Evolutionary conservation across 1,139 yeast species (phyloP).

Genomic region (Tardiomyces depauwii): DNA sequence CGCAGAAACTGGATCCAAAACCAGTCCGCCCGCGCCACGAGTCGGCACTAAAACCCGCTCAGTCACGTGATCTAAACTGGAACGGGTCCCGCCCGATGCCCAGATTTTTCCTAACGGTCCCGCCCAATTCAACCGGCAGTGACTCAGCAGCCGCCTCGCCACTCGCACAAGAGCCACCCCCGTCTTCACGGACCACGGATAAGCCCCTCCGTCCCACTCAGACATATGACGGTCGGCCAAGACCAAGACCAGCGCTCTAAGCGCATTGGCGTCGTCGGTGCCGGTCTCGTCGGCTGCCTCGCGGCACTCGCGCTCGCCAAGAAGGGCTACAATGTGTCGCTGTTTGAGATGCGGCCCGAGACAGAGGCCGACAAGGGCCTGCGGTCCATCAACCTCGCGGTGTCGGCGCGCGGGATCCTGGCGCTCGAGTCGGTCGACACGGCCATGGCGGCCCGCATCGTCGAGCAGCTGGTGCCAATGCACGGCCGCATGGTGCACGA

Average conservation of each 20-base stretch:
- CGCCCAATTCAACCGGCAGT: no score
- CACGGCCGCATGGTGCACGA: conserved; percentile 85
- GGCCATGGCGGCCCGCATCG: conserved; percentile 43
- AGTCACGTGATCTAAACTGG: no score
- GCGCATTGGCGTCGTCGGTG: conserved; percentile 32
- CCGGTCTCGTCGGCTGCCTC: conserved; percentile 86
- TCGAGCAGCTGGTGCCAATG: conserved; percentile 68
- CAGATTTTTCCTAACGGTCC: no score
- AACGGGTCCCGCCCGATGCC: no score
- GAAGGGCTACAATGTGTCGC: conserved; percentile 60
- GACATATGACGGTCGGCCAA: neutral
- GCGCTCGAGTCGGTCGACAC: conserved; percentile 55
- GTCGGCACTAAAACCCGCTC: no score
- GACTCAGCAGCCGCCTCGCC: no score
- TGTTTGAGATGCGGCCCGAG: conserved; percentile 46
- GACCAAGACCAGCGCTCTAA: neutral
- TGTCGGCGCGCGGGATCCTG: conserved; percentile 69
- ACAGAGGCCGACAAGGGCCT: conserved; percentile 16
- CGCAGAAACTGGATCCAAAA: no score
- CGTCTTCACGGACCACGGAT: no score
- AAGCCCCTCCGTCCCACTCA: no score
- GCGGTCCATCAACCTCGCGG: conserved; percentile 73
- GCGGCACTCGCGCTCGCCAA: conserved; percentile 69
- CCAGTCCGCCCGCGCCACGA: no score
- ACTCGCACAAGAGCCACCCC: no score